Conservation (phyloP, 1,284 basidiomycete species). For the Stygiomarasmius scandens region DNA sequence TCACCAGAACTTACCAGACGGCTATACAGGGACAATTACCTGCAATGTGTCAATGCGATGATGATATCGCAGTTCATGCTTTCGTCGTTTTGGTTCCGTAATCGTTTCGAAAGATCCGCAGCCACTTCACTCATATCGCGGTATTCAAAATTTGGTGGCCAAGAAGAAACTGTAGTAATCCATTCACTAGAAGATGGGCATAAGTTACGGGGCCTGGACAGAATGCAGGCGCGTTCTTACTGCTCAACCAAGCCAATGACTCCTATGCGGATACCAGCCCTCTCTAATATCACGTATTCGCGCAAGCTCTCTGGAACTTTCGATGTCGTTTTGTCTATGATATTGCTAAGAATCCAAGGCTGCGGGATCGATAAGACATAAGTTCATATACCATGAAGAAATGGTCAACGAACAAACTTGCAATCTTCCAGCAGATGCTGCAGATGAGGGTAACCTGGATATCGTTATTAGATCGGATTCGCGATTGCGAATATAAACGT, state of each 20-base stretch:
- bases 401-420: constrained; percentile 58
- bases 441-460: constrained; percentile 74
- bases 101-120: constrained; percentile 63
- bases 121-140: constrained; percentile 70
- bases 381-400: not conserved
- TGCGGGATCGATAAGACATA: constrained; percentile 22
- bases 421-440: constrained; percentile 72
- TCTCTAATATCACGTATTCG: constrained; percentile 67
- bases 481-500: constrained; percentile 6
- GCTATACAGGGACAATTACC: constrained; percentile 32
- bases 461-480: not conserved
- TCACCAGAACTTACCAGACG: too few relatives aligned
- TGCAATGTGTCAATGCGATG: constrained; percentile 81
- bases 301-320: constrained; percentile 57
- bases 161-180: constrained; percentile 84
- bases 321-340: constrained; percentile 65
- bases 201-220: not conserved
- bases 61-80: constrained; percentile 72
- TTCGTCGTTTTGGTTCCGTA: constrained; percentile 73
- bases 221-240: constrained; percentile 40
- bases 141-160: constrained; percentile 76
- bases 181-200: constrained; percentile 60
- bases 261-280: constrained; percentile 71
- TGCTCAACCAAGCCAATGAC: constrained; percentile 84
- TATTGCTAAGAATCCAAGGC: constrained; percentile 81